Evolutionary conservation across 2,329 filamentous ascomycete genomes (phyloP), one percentile per base, ranked within the genome.

Genomic region (Ophiostoma sp.): DNA sequence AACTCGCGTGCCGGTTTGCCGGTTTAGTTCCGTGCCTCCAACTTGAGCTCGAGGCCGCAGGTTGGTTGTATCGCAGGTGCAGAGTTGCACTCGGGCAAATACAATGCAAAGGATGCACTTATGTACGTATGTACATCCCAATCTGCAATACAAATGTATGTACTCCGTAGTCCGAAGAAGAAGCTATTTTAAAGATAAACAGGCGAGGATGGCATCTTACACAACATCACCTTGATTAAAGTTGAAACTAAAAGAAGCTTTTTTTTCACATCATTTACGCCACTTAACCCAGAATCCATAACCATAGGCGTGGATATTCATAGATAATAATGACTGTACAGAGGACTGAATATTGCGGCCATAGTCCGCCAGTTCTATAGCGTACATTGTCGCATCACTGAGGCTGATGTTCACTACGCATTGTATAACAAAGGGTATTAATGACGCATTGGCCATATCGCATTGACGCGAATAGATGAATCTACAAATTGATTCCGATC

Each of bases 1-100:
- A 6, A 60, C 27, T 62, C 57, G 57, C 57, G 57, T 62, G 57
- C 57, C 57, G 57, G 27, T 33, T 62, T 62, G 23, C 57, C 57
- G 57, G 27, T 62, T 62, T 62, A 33, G 57, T 62, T 15, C 27
- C 6, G 57, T 33, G 5, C 27, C 23, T 62, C 27, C 57, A 57
- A 57, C 23, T 57, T 20, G 52, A 27, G 44, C 17, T 20, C 44
- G 44, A 48, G 20, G 44, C 44, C 44, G 17, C 44, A 48, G 17
- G 44, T 48, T 48, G 17, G 44, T 48, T 48, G 44, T 48, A 48
- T 48, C 44, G 44, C 44, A 57, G 2, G 10, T 54, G n/a, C n/a
- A 57, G n/a, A 13, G 52, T 57, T 57, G 52, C 52, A 57, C 52
- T 57, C 52, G 52, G 52, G 10, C 52, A 57, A 27, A 20, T 48